A percentile compares a stretch with the other conserved stretches of the same genome.
Evolutionary conservation across 2,329 filamentous ascomycete species (phyloP).

Genomic region (Ophiostoma sp.): DNA sequence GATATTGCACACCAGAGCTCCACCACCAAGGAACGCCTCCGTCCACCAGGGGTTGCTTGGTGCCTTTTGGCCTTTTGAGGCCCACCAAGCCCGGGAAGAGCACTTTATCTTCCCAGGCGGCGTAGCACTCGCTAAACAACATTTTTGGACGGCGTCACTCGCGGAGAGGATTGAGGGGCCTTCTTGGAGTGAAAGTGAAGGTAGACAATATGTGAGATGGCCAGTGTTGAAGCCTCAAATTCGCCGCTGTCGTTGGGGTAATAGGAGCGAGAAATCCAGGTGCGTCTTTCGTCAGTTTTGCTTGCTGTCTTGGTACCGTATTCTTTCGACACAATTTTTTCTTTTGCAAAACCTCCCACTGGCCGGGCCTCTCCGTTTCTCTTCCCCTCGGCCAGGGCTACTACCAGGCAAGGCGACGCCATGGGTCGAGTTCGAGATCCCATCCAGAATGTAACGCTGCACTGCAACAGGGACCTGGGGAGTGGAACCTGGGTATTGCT

Average conservation of each 20-base stretch:
- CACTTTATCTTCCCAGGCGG: neutral
- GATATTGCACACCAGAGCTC: neutral
- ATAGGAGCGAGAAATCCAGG: neutral
- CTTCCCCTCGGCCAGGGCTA: neutral
- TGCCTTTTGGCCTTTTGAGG: neutral
- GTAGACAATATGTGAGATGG: neutral
- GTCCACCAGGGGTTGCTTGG: neutral
- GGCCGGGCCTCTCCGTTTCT: neutral
- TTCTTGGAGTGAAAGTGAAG: neutral
- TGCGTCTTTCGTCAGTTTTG: neutral
- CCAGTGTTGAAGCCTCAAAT: neutral
- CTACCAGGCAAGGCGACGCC: slow-evolving; percentile 1
- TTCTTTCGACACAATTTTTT: neutral
- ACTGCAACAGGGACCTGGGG: neutral
- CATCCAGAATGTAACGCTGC: slow-evolving; percentile 18
- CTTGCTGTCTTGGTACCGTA: neutral
- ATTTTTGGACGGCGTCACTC: neutral
- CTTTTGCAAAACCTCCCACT: neutral
- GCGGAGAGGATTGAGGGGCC: neutral
- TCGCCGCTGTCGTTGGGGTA: neutral
- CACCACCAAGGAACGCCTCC: neutral
- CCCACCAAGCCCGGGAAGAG: neutral
- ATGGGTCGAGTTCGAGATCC: slow-evolving; percentile 14
- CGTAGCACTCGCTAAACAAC: slow-evolving; percentile 2
- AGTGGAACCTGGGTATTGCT: neutral